These are phyloP conservation scores for Scutellaria baicalensis DNA, from an alignment of 257 asterid species.

Conservation along the genomic window DNA sequence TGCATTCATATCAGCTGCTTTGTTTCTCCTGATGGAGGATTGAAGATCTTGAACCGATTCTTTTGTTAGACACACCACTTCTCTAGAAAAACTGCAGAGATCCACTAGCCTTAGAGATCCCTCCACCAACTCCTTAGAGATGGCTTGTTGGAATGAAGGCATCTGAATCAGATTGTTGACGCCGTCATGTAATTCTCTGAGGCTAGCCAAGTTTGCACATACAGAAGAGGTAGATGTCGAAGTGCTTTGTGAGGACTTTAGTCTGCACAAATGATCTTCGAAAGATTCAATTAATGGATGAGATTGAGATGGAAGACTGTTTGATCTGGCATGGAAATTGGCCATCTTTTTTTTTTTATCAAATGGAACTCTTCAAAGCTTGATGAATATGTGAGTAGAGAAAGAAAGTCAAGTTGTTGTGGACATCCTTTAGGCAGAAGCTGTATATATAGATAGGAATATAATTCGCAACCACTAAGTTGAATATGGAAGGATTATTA, in stretches of 20 bases:
- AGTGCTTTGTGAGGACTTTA: slow-evolving; percentile 11
- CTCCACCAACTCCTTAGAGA: slow-evolving; percentile 23
- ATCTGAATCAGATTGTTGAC: background rate
- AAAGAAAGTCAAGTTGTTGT: too few relatives aligned
- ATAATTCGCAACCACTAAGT: too few relatives aligned
- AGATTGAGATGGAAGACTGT: slow-evolving; percentile 15
- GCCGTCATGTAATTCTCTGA: background rate
- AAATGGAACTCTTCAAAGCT: background rate
- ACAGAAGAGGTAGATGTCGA: slow-evolving; percentile 18
- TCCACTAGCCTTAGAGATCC: slow-evolving; percentile 34
- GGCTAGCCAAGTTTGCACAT: slow-evolving; percentile 26
- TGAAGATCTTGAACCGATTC: slow-evolving; percentile 30
- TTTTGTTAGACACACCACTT: slow-evolving; percentile 17
- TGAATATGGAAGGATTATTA: too few relatives aligned
- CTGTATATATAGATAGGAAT: too few relatives aligned
- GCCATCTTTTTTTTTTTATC: background rate
- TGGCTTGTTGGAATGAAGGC: slow-evolving; percentile 8
- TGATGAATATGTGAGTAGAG: too few relatives aligned
- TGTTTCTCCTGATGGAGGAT: slow-evolving; percentile 26
- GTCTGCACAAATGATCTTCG: slow-evolving; percentile 19
- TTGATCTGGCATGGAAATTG: background rate
- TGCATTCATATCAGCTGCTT: slow-evolving; percentile 1
- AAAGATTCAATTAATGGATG: slow-evolving; percentile 20
- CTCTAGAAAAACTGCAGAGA: slow-evolving; percentile 22
- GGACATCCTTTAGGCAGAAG: too few relatives aligned